Evolutionary conservation across 352 stramenopile genomes (phyloP).

Genomic region (Phytophthora cajani): DNA sequence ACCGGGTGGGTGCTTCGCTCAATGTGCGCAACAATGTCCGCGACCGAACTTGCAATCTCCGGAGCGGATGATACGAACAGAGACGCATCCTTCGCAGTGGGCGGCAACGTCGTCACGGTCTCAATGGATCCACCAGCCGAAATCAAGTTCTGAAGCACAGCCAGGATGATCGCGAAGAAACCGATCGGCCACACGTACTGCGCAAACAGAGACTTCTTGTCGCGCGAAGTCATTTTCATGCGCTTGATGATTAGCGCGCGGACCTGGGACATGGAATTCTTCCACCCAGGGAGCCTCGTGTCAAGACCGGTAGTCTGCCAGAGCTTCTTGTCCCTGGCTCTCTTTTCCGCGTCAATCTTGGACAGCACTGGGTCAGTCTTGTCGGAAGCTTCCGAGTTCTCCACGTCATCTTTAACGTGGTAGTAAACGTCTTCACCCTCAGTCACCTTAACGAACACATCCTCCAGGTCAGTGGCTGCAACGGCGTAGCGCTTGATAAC

Average conservation of each 20-base stretch:
- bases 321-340: conserved; percentile 21
- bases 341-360: conserved; percentile 14
- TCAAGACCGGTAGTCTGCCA: conserved; percentile 14
- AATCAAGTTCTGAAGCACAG: conserved; percentile 47
- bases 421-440: conserved; percentile 80
- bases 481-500: conserved; percentile 95
- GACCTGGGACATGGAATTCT: conserved; percentile 52
- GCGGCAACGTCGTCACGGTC: conserved; percentile 54
- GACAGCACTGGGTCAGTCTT: conserved; percentile 6
- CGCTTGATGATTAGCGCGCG: conserved; percentile 63
- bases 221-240: conserved; percentile 55
- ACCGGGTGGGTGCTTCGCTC: conserved; percentile 29
- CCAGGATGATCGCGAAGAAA: conserved; percentile 66
- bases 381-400: conserved; percentile 6
- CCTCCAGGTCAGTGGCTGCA: conserved; percentile 98
- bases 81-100: conserved; percentile 42
- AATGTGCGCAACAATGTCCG: conserved; percentile 42
- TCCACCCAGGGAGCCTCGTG: conserved; percentile 26
- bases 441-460: conserved; percentile 97
- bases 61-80: conserved; percentile 52
- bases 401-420: conserved; percentile 61
- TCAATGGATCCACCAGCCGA: conserved; percentile 45
- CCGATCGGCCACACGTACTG: conserved; percentile 79
- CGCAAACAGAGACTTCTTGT: conserved; percentile 67
- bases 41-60: conserved; percentile 29